Conservation (phyloP, 1,284 basidiomycete species). For the Leccinum cinnamomeum region DNA sequence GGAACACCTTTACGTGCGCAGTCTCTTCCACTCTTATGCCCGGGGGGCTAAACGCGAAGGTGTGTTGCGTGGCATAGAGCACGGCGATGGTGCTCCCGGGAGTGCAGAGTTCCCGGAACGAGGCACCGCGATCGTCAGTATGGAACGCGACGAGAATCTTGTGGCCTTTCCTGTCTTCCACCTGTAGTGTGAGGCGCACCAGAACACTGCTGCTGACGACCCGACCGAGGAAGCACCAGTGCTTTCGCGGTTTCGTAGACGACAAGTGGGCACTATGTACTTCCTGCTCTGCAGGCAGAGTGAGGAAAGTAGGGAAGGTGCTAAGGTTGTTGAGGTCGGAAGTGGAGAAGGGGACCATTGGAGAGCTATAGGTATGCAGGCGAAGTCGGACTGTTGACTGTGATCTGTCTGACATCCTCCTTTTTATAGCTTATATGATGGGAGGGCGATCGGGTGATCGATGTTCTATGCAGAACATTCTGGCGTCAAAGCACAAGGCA, state of each 20-base stretch:
- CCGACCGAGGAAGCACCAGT: slow-evolving; percentile 33
- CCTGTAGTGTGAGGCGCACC: slow-evolving; percentile 30
- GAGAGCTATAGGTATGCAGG: slow-evolving; percentile 6
- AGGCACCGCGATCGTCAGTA: slow-evolving; percentile 33
- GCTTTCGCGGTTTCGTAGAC: slow-evolving; percentile 27
- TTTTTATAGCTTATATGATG: slow-evolving; percentile 12
- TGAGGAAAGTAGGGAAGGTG: slow-evolving; percentile 28
- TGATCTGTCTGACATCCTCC: background rate
- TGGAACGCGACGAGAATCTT: slow-evolving; percentile 32
- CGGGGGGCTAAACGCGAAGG: slow-evolving; percentile 33
- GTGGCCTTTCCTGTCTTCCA: slow-evolving; percentile 32
- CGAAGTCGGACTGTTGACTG: background rate
- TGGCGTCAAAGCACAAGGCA: slow-evolving; percentile 6
- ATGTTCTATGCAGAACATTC: slow-evolving; percentile 7
- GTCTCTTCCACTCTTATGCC: slow-evolving; percentile 30
- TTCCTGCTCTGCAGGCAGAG: slow-evolving; percentile 22
- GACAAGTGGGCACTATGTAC: slow-evolving; percentile 17
- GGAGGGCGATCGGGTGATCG: background rate
- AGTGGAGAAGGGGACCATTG: slow-evolving; percentile 22
- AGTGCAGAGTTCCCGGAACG: slow-evolving; percentile 24
- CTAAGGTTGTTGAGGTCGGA: slow-evolving; percentile 30
- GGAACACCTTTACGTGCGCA: slow-evolving; percentile 30
- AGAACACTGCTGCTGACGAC: slow-evolving; percentile 22
- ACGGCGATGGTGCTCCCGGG: slow-evolving; percentile 35
- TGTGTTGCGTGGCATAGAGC: slow-evolving; percentile 33